phyloP scores from a whole-genome alignment of 1,284 basidiomycete species.

The Taiwanofungus camphoratus region DNA sequence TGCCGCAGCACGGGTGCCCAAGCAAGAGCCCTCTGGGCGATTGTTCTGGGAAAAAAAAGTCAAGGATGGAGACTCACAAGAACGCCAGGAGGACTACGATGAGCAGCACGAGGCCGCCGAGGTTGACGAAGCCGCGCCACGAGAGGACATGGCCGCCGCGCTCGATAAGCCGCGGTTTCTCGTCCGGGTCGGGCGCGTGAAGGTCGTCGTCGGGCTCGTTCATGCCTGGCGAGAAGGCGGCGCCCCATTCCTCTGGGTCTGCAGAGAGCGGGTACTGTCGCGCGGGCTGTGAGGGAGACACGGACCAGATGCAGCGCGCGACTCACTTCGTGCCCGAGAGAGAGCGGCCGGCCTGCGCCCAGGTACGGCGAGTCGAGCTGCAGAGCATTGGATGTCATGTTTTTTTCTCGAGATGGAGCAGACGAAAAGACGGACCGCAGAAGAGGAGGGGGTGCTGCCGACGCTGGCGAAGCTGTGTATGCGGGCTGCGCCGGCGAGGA shows the following conservation, averaged over 20 bases:
- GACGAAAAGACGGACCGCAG: conserved; percentile 13
- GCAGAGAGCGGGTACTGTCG: conserved; percentile 21
- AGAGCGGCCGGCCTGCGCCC: conserved; percentile 24
- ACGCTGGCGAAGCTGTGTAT: conserved; percentile 17
- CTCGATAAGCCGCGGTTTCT: conserved; percentile 13
- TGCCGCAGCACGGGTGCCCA: too few relatives aligned
- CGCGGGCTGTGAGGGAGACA: too few relatives aligned
- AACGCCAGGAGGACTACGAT: conserved; percentile 30
- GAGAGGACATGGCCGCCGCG: conserved; percentile 25
- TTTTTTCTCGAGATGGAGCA: too few relatives aligned
- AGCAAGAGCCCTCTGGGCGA: too few relatives aligned
- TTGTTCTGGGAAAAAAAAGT: too few relatives aligned
- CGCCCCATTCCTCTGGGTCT: conserved; percentile 26
- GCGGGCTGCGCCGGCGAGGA: not conserved
- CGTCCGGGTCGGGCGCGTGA: conserved; percentile 27
- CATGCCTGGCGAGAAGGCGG: conserved; percentile 25
- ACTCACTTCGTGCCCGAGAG: conserved; percentile 24
- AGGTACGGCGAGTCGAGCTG: conserved; percentile 26
- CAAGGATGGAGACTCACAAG: conserved; percentile 26
- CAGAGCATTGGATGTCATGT: too few relatives aligned
- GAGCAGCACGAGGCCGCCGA: conserved; percentile 28
- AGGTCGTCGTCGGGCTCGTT: conserved; percentile 32
- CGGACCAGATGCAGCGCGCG: too few relatives aligned
- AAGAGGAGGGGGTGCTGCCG: conserved; percentile 19
- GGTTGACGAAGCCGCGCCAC: conserved; percentile 28